These are phyloP conservation scores for Melanopsichium pennsylvanicum DNA, from an alignment of 1,284 basidiomycete genomes.

Conservation along the genomic window DNA sequence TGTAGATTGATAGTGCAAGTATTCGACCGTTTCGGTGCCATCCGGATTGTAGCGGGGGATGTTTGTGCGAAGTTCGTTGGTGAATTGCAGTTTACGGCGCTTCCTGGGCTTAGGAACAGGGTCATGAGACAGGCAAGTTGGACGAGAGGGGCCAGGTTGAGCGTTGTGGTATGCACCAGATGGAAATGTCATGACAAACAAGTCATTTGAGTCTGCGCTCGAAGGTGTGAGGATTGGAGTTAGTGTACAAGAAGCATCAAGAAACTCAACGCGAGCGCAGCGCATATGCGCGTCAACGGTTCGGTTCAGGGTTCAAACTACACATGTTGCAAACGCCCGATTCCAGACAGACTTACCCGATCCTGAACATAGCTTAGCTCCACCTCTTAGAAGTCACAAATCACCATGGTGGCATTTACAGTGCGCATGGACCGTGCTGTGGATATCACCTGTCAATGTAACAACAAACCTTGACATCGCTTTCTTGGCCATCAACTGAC, in stretches of 20 bases:
- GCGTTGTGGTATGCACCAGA: no score
- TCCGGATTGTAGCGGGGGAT: slow-evolving; percentile 51
- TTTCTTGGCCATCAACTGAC: background rate
- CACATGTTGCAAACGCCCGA: no score
- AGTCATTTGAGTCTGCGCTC: no score
- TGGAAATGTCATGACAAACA: no score
- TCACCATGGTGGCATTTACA: no score
- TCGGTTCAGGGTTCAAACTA: slow-evolving; percentile 13
- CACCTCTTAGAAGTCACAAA: background rate
- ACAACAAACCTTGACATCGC: background rate
- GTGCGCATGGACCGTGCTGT: slow-evolving; percentile 1
- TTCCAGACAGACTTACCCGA: no score
- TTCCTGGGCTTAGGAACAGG: slow-evolving; percentile 20
- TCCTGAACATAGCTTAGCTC: background rate
- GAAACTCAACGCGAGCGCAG: no score
- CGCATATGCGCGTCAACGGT: slow-evolving; percentile 7
- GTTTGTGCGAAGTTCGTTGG: slow-evolving; percentile 28
- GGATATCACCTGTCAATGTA: no score
- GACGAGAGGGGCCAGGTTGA: slow-evolving; percentile 23
- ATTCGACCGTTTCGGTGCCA: slow-evolving; percentile 56
- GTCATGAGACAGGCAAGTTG: background rate
- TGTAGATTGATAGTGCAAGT: slow-evolving; percentile 52
- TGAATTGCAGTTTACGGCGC: slow-evolving; percentile 42
- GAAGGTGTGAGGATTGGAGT: no score
- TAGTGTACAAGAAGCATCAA: no score